These are phyloP conservation scores for Kwoniella shandongensis DNA, from an alignment of 768 basidiomycete species.

Conservation along the genomic window DNA sequence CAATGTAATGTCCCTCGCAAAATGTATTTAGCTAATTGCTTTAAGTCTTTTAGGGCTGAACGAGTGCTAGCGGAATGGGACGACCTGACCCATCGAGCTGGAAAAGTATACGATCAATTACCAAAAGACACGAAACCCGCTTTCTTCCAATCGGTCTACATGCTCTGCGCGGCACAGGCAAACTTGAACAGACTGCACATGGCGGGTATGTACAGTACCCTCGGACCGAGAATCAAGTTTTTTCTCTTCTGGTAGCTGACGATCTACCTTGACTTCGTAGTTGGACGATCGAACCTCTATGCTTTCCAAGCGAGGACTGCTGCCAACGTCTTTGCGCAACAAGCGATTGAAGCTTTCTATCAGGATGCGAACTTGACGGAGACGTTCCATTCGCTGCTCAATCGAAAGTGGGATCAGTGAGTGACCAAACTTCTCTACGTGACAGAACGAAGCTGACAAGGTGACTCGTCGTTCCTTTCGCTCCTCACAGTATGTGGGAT, in stretches of 20 bases:
- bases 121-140: constrained; percentile 59
- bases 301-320: constrained; percentile 67
- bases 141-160: constrained; percentile 66
- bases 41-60: constrained; percentile 59
- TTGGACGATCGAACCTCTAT: constrained; percentile 63
- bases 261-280: constrained; percentile 17
- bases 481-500: constrained; percentile 17
- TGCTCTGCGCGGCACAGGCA: constrained; percentile 59
- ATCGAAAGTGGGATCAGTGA: constrained; percentile 65
- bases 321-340: constrained; percentile 62
- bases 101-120: constrained; percentile 61
- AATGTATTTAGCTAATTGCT: background rate
- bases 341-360: constrained; percentile 63
- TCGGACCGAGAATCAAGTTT: too few relatives aligned
- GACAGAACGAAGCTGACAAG: background rate
- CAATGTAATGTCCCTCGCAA: too few relatives aligned
- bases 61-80: constrained; percentile 61
- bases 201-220: constrained; percentile 54
- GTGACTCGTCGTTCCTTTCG: too few relatives aligned
- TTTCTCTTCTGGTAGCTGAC: too few relatives aligned
- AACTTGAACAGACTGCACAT: constrained; percentile 65
- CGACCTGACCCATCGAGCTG: constrained; percentile 59
- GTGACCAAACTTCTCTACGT: background rate
- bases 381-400: constrained; percentile 63
- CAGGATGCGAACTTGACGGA: constrained; percentile 64